phyloP scores from a whole-genome alignment of 208 protist genomes.

The Zelonia costaricensis region DNA sequence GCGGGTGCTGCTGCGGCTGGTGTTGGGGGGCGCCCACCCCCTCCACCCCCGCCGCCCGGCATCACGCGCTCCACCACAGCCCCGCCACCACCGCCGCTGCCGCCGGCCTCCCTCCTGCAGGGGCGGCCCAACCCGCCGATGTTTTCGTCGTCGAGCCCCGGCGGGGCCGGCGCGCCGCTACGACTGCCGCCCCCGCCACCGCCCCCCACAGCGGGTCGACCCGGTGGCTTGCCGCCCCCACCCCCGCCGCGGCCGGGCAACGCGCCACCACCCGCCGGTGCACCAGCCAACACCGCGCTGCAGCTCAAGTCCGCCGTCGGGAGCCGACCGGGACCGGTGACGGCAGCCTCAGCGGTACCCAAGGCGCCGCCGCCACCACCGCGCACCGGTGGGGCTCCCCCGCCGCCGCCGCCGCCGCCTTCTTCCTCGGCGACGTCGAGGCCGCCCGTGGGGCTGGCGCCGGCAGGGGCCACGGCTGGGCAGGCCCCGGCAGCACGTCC shows the following conservation, averaged over 20 bases:
- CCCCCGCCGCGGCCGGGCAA: constrained; percentile 7
- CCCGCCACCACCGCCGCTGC: constrained; percentile 34
- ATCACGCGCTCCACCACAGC: constrained; percentile 27
- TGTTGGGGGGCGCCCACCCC: too few species aligned
- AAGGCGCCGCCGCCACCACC: neutral
- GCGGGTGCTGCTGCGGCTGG: too few species aligned
- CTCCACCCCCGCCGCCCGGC: constrained; percentile 30
- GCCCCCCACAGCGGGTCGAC: neutral
- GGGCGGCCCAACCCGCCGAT: constrained; percentile 10
- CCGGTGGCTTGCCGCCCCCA: constrained; percentile 34
- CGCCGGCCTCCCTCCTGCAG: constrained; percentile 9
- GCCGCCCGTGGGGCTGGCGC: neutral
- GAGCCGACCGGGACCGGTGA: constrained; percentile 8
- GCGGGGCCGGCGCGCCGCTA: neutral
- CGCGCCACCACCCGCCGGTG: neutral
- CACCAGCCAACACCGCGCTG: neutral
- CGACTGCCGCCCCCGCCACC: constrained; percentile 3
- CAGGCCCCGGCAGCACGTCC: constrained; percentile 2
- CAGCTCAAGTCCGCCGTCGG: constrained; percentile 5
- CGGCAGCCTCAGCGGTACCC: neutral
- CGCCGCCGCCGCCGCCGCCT: neutral
- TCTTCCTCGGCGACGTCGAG: too few species aligned
- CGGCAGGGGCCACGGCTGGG: neutral
- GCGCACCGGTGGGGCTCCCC: neutral
- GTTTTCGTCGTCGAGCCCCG: neutral